Evolutionary conservation across 768 basidiomycete species (phyloP).

Genomic region (Pisolithus albus): DNA sequence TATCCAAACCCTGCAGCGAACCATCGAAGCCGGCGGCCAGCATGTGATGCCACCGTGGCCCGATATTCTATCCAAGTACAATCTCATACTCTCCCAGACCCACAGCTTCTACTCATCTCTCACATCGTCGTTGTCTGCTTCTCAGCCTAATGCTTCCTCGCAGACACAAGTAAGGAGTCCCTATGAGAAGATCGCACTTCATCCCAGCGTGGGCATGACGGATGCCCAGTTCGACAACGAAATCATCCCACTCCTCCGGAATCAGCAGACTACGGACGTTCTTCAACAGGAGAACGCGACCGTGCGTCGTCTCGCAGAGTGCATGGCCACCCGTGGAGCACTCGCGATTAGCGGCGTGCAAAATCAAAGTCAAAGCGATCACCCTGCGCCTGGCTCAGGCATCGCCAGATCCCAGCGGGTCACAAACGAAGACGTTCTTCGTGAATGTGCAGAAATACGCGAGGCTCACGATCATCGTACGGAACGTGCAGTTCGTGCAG

Average conservation of each 20-base stretch:
- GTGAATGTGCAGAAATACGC: slow-evolving; percentile 60
- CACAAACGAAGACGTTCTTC: slow-evolving; percentile 52
- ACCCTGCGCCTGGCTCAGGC: slow-evolving; percentile 20
- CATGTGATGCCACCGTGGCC: slow-evolving; percentile 76
- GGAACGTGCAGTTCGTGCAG: slow-evolving; percentile 73
- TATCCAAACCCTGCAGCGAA: slow-evolving; percentile 56
- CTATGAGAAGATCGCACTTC: slow-evolving; percentile 64
- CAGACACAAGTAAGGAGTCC: slow-evolving; percentile 15
- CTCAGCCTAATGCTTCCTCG: slow-evolving; percentile 8
- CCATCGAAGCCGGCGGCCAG: slow-evolving; percentile 51
- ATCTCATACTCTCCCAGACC: slow-evolving; percentile 74
- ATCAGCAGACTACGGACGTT: slow-evolving; percentile 75
- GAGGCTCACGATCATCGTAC: slow-evolving; percentile 68
- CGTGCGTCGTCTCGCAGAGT: slow-evolving; percentile 61
- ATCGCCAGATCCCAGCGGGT: slow-evolving; percentile 17
- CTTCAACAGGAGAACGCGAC: slow-evolving; percentile 63
- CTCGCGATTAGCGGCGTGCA: slow-evolving; percentile 40
- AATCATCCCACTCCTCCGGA: slow-evolving; percentile 67
- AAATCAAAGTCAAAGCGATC: slow-evolving; percentile 26
- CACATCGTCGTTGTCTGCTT: slow-evolving; percentile 29
- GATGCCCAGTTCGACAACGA: slow-evolving; percentile 69
- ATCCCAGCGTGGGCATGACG: slow-evolving; percentile 51
- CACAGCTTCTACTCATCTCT: slow-evolving; percentile 68
- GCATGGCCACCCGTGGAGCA: slow-evolving; percentile 54
- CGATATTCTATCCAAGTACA: slow-evolving; percentile 82